These are phyloP conservation scores for Pichia sp. DNA, from an alignment of 1,139 yeast species.

Conservation along the genomic window DNA sequence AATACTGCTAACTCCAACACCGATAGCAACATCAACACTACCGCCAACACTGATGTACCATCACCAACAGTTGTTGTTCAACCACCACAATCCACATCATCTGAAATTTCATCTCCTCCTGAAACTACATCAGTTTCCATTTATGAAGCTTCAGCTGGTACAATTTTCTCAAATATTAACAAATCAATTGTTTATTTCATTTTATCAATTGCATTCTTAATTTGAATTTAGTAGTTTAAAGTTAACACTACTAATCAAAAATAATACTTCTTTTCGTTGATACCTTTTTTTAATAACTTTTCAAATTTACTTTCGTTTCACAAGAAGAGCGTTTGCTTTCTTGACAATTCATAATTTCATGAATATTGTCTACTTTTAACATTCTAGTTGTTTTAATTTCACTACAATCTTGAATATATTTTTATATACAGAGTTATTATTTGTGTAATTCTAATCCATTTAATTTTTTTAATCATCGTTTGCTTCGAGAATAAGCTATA, in stretches of 20 bases:
- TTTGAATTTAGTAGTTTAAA: background rate
- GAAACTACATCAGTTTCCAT: background rate
- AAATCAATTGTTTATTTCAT: background rate
- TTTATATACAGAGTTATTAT: too few species aligned
- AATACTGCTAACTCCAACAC: too few species aligned
- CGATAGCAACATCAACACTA: too few species aligned
- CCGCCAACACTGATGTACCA: background rate
- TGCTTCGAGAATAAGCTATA: too few species aligned
- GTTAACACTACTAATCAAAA: background rate
- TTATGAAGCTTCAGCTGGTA: background rate
- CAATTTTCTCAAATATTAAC: background rate
- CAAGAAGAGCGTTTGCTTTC: background rate
- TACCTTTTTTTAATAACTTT: background rate
- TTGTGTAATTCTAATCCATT: too few species aligned
- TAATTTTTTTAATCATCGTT: too few species aligned
- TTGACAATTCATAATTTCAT: background rate
- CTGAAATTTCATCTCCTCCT: background rate
- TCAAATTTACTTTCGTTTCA: background rate
- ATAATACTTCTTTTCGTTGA: background rate
- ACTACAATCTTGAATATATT: background rate
- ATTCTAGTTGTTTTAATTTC: background rate
- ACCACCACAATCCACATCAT: background rate
- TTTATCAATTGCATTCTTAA: background rate
- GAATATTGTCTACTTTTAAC: background rate
- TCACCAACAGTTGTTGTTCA: background rate